These are phyloP conservation scores for Dalechampia spathulata DNA, from an alignment of 441 rosid genomes.

Conservation along the genomic window DNA sequence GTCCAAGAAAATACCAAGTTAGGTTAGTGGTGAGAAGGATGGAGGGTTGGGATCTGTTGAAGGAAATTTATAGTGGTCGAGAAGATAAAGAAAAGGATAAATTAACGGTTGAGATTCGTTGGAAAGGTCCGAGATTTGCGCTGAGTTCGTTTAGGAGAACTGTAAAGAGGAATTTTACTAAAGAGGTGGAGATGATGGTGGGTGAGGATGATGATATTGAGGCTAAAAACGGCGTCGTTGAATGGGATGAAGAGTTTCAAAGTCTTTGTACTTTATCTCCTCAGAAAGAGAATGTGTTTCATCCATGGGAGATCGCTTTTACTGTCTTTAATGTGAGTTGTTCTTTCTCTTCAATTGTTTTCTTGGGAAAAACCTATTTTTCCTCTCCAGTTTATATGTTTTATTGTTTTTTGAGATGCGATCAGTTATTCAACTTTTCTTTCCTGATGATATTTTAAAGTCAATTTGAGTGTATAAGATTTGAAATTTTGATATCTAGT, in stretches of 20 bases:
- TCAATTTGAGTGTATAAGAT: not conserved
- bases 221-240: constrained; percentile 27
- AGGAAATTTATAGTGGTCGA: constrained; percentile 22
- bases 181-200: constrained; percentile 38
- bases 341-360: not conserved
- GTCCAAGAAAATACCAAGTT: constrained; percentile 72
- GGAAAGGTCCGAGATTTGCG: constrained; percentile 90
- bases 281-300: constrained; percentile 65
- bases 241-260: constrained; percentile 85
- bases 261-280: constrained; percentile 61
- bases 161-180: constrained; percentile 78
- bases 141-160: constrained; percentile 68
- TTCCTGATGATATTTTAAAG: not conserved
- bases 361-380: no score
- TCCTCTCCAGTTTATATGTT: no score
- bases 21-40: constrained; percentile 47
- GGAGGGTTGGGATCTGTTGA: constrained; percentile 75
- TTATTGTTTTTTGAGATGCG: no score
- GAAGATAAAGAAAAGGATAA: constrained; percentile 20
- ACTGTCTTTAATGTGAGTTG: constrained; percentile 74
- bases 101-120: constrained; percentile 74
- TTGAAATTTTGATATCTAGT: no score
- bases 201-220: constrained; percentile 2
- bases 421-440: not conserved
- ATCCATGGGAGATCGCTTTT: constrained; percentile 94